Conservation (phyloP, 345 rosid genomes). For the Pistacia atlantica region DNA sequence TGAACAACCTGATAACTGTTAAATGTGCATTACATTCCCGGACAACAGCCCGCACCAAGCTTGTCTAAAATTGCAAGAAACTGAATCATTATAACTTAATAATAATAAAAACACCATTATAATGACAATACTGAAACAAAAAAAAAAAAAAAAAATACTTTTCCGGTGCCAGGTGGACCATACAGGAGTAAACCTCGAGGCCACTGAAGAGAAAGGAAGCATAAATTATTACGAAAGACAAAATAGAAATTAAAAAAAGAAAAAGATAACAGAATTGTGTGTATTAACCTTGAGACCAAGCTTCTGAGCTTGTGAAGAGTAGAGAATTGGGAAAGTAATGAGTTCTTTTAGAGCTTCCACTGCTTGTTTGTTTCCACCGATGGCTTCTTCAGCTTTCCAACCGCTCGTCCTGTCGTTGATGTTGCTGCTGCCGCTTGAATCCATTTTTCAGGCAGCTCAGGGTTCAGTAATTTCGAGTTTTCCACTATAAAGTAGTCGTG, state of each 20-base stretch:
- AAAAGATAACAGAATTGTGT: neutral
- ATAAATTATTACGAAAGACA: neutral
- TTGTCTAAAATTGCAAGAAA: conserved; percentile 53
- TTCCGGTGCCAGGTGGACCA: conserved; percentile 96
- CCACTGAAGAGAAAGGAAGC: conserved; percentile 53
- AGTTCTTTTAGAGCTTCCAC: conserved; percentile 86
- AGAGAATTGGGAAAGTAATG: conserved; percentile 71
- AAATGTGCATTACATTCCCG: conserved; percentile 79
- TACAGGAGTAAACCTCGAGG: conserved; percentile 83
- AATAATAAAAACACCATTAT: neutral
- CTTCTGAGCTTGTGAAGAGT: conserved; percentile 63
- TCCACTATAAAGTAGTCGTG: no score
- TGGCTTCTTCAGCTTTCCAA: conserved; percentile 73
- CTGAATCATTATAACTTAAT: neutral
- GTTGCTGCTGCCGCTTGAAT: conserved; percentile 20
- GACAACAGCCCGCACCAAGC: conserved; percentile 91
- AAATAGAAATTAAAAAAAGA: neutral
- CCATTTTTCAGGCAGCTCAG: neutral
- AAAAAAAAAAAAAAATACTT: conserved; percentile 44
- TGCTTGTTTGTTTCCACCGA: conserved; percentile 79
- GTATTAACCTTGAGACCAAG: conserved; percentile 74
- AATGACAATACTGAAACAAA: neutral
- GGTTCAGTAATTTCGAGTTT: no score
- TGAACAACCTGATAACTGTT: conserved; percentile 68
- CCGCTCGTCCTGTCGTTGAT: conserved; percentile 4